Conservation (phyloP, 768 basidiomycete species). For the Suillus brevipes region DNA sequence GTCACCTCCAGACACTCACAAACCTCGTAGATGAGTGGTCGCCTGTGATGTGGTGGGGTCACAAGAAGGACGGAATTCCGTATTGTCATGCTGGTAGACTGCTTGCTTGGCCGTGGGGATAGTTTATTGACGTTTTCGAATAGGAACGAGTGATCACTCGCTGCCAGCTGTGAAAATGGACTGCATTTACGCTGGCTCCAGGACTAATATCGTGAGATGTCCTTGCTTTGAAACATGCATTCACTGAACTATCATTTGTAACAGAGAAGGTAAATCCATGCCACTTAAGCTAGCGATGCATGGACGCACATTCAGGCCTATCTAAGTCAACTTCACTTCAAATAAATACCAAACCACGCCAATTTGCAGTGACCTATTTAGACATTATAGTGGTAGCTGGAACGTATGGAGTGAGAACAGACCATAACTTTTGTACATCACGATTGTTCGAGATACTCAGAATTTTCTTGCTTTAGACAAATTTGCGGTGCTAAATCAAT, state of each 20-base stretch:
- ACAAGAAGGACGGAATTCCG: constrained; percentile 14
- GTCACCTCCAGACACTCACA: constrained; percentile 35
- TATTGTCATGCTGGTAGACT: constrained; percentile 21
- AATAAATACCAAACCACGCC: too few species aligned
- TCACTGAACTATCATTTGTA: background rate
- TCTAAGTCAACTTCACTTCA: too few species aligned
- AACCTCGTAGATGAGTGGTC: constrained; percentile 38
- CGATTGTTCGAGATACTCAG: too few species aligned
- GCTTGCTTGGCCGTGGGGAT: background rate
- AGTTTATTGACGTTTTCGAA: background rate
- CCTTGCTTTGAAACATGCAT: background rate
- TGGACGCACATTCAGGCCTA: too few species aligned
- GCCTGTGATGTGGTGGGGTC: constrained; percentile 33
- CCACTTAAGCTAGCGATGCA: background rate
- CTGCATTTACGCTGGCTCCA: background rate
- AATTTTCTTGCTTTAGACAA: too few species aligned
- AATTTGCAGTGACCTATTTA: too few species aligned
- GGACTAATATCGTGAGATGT: background rate
- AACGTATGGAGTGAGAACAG: too few species aligned
- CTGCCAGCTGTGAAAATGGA: background rate
- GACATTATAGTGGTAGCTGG: too few species aligned
- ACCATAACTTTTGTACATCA: too few species aligned
- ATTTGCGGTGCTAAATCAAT: too few species aligned
- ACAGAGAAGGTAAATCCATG: background rate
- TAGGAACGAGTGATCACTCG: background rate